phyloP scores from a whole-genome alignment of 1,284 basidiomycete species.

The Wallemia hederae region DNA sequence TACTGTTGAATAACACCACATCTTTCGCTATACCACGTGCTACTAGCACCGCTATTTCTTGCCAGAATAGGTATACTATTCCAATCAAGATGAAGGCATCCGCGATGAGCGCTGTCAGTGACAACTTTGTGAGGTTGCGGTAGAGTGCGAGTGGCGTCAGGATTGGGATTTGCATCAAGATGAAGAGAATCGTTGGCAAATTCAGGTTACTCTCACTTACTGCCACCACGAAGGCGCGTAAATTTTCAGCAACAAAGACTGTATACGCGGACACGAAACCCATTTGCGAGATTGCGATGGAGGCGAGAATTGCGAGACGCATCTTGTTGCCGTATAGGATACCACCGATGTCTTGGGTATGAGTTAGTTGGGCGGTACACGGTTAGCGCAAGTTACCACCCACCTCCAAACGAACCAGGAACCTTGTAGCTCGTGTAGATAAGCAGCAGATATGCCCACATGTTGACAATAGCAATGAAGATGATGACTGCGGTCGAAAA shows the following conservation, averaged over 20 bases:
- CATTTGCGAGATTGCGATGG: constrained; percentile 68
- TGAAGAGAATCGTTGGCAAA: constrained; percentile 47
- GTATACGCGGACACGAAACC: constrained; percentile 38
- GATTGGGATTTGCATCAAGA: constrained; percentile 50
- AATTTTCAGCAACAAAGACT: constrained; percentile 83
- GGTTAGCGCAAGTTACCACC: constrained; percentile 8
- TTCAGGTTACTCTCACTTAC: constrained; percentile 45
- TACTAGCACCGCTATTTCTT: constrained; percentile 38
- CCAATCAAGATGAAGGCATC: constrained; percentile 87
- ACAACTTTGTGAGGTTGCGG: constrained; percentile 70
- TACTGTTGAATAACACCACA: constrained; percentile 59
- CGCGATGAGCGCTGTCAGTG: constrained; percentile 67
- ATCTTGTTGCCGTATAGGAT: constrained; percentile 72
- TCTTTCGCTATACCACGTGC: constrained; percentile 38
- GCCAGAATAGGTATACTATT: constrained; percentile 51
- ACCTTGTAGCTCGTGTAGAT: constrained; percentile 68
- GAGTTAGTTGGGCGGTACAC: background rate
- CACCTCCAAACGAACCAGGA: constrained; percentile 74
- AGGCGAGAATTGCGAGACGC: constrained; percentile 61
- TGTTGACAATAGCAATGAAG: constrained; percentile 55
- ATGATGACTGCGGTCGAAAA: constrained; percentile 60
- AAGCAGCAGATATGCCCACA: constrained; percentile 81
- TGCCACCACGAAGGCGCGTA: constrained; percentile 51
- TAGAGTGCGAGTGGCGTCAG: constrained; percentile 67
- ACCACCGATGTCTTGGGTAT: constrained; percentile 55